Percentiles rank a stretch among this genome's conserved stretches.
Evolutionary conservation across 805 yeast genomes (phyloP).

Genomic region (Nakazawaea populi): DNA sequence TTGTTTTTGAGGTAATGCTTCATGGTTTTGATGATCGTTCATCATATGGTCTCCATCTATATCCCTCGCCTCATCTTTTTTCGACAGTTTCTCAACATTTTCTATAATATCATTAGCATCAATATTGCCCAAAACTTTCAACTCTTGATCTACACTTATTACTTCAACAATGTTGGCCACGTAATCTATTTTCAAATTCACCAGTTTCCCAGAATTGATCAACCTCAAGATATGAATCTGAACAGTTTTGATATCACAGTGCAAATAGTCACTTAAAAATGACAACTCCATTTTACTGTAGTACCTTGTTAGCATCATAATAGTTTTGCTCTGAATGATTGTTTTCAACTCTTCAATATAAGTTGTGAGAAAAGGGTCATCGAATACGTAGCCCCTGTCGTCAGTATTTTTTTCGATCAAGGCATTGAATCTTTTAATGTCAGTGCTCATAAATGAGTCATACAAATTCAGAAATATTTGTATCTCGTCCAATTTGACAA

Average conservation of each 20-base stretch:
- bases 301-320: conserved; percentile 16
- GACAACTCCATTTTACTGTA: conserved; percentile 19
- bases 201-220: conserved; percentile 19
- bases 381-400: conserved; percentile 10
- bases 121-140: neutral
- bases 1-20: too few species aligned
- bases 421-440: conserved; percentile 18
- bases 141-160: neutral
- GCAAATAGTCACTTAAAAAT: conserved; percentile 15
- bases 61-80: neutral
- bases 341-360: conserved; percentile 7
- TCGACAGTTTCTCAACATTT: neutral
- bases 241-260: conserved; percentile 14
- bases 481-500: conserved; percentile 16
- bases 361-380: conserved; percentile 1
- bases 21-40: conserved; percentile 1
- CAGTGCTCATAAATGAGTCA: conserved; percentile 18
- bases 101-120: conserved; percentile 5
- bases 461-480: conserved; percentile 20
- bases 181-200: conserved; percentile 20
- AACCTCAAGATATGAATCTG: conserved; percentile 20
- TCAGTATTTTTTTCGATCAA: conserved; percentile 12
- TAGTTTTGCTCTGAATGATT: conserved; percentile 18
- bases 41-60: conserved; percentile 8
- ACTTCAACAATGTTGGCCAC: conserved; percentile 14